A percentile compares a stretch with the other conserved stretches of the same genome.
phyloP scores from a whole-genome alignment of 768 basidiomycete species.

The Panus rudis region DNA sequence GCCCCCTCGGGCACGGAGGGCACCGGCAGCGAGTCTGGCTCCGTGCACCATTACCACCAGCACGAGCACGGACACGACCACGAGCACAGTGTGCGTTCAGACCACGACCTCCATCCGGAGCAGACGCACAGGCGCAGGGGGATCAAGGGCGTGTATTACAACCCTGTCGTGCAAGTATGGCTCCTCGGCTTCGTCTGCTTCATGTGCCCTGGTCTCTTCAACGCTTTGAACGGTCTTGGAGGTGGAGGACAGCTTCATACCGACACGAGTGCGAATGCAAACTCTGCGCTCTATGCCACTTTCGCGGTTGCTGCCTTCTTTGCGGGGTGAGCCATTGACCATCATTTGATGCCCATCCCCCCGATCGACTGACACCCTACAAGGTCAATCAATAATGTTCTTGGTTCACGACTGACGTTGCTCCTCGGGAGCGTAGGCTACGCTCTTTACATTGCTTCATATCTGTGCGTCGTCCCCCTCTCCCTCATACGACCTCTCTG shows the following conservation, averaged over 20 bases:
- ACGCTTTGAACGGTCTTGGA: slow-evolving; percentile 73
- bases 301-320: slow-evolving; percentile 62
- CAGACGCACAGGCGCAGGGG: slow-evolving; percentile 46
- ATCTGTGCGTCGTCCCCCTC: slow-evolving; percentile 42
- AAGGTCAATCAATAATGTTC: slow-evolving; percentile 73
- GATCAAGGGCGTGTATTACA: slow-evolving; percentile 48
- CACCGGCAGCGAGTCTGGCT: neutral
- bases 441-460: slow-evolving; percentile 67
- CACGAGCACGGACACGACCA: neutral
- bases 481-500: neutral
- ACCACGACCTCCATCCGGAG: too few relatives aligned
- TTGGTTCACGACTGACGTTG: slow-evolving; percentile 73
- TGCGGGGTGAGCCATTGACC: slow-evolving; percentile 46
- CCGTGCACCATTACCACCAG: neutral
- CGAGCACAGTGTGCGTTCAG: too few relatives aligned
- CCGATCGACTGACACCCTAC: slow-evolving; percentile 1
- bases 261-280: slow-evolving; percentile 61
- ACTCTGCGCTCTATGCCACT: slow-evolving; percentile 58
- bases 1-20: neutral
- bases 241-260: slow-evolving; percentile 69
- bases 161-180: slow-evolving; percentile 50
- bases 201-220: slow-evolving; percentile 61
- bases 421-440: slow-evolving; percentile 72
- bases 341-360: neutral
- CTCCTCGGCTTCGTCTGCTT: slow-evolving; percentile 67